These are phyloP conservation scores for Cercospora berteroae DNA, from an alignment of 2,329 filamentous ascomycete species.

Conservation along the genomic window DNA sequence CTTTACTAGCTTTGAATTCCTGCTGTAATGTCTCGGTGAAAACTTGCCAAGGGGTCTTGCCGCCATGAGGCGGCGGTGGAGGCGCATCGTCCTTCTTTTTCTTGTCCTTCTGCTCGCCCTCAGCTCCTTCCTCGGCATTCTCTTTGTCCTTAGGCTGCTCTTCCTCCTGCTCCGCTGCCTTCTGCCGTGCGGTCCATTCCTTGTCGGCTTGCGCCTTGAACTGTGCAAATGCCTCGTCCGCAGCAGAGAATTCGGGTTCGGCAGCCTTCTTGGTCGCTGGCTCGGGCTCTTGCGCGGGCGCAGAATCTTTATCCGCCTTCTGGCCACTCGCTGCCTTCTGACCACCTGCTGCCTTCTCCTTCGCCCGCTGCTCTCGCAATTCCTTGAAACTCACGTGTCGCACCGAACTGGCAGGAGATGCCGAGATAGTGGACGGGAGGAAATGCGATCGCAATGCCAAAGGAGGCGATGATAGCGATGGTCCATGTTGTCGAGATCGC, in stretches of 20 bases:
- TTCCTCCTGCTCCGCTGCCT: constrained; percentile 38
- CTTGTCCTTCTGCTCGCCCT: constrained; percentile 52
- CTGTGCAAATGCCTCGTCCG: constrained; percentile 38
- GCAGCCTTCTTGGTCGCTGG: constrained; percentile 31
- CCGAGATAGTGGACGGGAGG: constrained; percentile 44
- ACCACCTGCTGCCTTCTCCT: constrained; percentile 38
- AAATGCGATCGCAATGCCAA: constrained; percentile 46
- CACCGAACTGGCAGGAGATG: constrained; percentile 42
- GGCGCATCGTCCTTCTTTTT: constrained; percentile 64
- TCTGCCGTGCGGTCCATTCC: constrained; percentile 44
- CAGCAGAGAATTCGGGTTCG: constrained; percentile 32
- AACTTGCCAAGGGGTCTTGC: constrained; percentile 98
- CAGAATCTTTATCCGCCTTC: constrained; percentile 40
- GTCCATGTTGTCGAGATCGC: constrained; percentile 30
- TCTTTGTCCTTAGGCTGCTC: constrained; percentile 40
- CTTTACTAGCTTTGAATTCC: constrained; percentile 95
- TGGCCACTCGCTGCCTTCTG: constrained; percentile 39
- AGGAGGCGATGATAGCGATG: constrained; percentile 31
- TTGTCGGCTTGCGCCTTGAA: constrained; percentile 38
- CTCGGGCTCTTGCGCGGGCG: constrained; percentile 38
- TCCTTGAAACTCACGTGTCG: constrained; percentile 47
- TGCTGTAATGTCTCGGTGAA: constrained; percentile 93
- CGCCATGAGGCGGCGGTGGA: constrained; percentile 91
- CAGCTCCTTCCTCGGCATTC: constrained; percentile 44
- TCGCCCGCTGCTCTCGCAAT: constrained; percentile 38